Evolutionary conservation across 2,329 filamentous ascomycete genomes (phyloP).

Genomic region (Beauveria caledonica): DNA sequence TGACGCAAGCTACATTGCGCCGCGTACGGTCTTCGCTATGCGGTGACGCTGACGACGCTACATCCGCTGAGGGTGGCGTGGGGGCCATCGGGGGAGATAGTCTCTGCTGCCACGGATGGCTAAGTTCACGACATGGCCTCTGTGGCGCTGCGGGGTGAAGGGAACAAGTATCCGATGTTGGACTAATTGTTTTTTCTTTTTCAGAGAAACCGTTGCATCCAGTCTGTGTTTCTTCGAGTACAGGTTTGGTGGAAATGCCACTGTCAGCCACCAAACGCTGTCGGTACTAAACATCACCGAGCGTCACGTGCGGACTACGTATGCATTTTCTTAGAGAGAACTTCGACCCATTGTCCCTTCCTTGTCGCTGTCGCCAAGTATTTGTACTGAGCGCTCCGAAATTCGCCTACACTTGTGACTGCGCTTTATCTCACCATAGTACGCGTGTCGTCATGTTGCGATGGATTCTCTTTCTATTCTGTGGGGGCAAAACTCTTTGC

Average conservation of each 20-base stretch:
- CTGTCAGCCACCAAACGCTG: neutral
- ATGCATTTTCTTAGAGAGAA: neutral
- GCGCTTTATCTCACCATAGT: neutral
- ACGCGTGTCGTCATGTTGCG: neutral
- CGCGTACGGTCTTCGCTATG: slow-evolving; percentile 23
- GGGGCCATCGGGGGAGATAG: slow-evolving; percentile 19
- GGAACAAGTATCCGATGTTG: neutral
- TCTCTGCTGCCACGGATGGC: slow-evolving; percentile 4
- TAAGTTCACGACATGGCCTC: slow-evolving; percentile 10
- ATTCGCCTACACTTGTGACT: neutral
- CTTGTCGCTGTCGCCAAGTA: neutral
- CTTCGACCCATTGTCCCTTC: neutral
- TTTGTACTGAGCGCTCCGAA: neutral
- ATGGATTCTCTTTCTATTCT: neutral
- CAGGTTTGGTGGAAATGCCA: neutral
- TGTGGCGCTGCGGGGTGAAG: neutral
- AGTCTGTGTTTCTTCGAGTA: neutral
- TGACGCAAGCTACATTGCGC: slow-evolving; percentile 31
- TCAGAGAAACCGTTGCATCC: neutral
- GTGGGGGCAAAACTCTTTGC: neutral
- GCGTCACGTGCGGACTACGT: slow-evolving; percentile 7
- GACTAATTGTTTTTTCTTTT: neutral
- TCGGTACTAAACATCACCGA: slow-evolving; percentile 8
- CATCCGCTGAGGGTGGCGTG: slow-evolving; percentile 23
- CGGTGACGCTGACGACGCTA: slow-evolving; percentile 17